These are phyloP conservation scores for Ambrosia trifida DNA, from an alignment of 129 eudicot genomes.

Conservation along the genomic window DNA sequence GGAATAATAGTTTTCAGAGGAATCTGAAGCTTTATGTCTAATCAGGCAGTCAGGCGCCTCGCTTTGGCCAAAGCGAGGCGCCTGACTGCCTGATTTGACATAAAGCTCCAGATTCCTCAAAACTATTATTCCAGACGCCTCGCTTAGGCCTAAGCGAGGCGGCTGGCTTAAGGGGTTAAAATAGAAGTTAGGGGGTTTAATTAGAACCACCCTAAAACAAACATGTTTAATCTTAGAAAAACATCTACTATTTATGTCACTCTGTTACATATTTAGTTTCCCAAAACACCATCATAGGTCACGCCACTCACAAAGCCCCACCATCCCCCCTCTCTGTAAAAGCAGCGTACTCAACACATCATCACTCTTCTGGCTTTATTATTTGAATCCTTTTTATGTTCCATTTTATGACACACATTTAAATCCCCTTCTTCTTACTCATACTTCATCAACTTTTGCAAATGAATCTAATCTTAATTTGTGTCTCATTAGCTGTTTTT, in stretches of 20 bases:
- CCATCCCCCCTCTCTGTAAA: constrained; percentile 17
- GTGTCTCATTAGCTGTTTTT: constrained; percentile 42
- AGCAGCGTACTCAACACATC: constrained; percentile 26
- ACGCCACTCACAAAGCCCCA: constrained; percentile 45
- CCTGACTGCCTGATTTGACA: no score
- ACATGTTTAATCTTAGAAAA: not conserved
- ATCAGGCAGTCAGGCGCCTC: no score
- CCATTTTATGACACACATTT: constrained; percentile 35
- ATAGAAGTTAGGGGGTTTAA: no score
- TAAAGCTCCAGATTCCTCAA: no score
- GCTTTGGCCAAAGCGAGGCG: no score
- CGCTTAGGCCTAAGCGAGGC: no score
- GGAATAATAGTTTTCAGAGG: no score
- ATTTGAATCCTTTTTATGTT: constrained; percentile 26
- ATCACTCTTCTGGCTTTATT: constrained; percentile 26
- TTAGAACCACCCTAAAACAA: no score
- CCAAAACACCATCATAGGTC: constrained; percentile 36
- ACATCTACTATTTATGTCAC: not conserved
- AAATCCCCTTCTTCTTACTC: constrained; percentile 9
- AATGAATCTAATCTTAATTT: constrained; percentile 47
- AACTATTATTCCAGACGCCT: no score
- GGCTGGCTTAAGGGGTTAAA: no score
- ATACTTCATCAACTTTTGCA: constrained; percentile 41
- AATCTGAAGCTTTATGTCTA: no score
- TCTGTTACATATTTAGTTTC: constrained; percentile 1